A percentile compares a stretch with the other conserved stretches of the same genome.
Evolutionary conservation across 768 basidiomycete species (phyloP).

Genomic region (Floccularia luteovirens): DNA sequence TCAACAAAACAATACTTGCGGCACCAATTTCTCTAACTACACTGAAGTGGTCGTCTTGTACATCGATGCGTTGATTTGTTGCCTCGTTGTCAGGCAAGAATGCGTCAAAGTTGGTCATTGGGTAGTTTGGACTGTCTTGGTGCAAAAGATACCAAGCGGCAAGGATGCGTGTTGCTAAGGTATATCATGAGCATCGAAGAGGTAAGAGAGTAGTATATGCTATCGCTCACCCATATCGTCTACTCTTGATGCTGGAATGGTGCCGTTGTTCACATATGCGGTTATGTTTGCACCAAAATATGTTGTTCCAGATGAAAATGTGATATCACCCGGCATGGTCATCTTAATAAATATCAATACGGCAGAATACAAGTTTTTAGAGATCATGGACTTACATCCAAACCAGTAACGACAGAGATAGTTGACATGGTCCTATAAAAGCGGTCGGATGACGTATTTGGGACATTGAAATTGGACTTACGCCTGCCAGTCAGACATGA

Average conservation of each 20-base stretch:
- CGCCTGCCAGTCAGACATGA: slow-evolving; percentile 75
- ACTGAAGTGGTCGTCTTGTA: slow-evolving; percentile 59
- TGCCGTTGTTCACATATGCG: slow-evolving; percentile 60
- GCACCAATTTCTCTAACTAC: slow-evolving; percentile 72
- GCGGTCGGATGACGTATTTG: background rate
- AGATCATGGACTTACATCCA: slow-evolving; percentile 44
- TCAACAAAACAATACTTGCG: slow-evolving; percentile 68
- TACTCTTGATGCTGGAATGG: slow-evolving; percentile 55
- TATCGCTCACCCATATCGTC: slow-evolving; percentile 64
- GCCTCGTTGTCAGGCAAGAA: slow-evolving; percentile 42
- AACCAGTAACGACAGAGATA: slow-evolving; percentile 47
- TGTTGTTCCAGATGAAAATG: slow-evolving; percentile 37
- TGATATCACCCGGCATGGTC: slow-evolving; percentile 63
- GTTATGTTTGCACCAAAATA: slow-evolving; percentile 70
- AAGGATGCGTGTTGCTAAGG: slow-evolving; percentile 62
- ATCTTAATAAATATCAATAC: slow-evolving; percentile 30
- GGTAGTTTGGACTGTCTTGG: slow-evolving; percentile 59
- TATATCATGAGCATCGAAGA: background rate
- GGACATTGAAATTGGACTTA: slow-evolving; percentile 14
- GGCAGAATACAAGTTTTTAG: background rate
- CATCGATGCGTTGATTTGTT: slow-evolving; percentile 57
- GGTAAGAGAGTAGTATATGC: slow-evolving; percentile 1
- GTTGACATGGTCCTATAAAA: slow-evolving; percentile 45
- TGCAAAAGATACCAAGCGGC: slow-evolving; percentile 62
- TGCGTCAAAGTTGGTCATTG: slow-evolving; percentile 65